These are phyloP conservation scores for Fusarium irregulare DNA, from an alignment of 2,329 filamentous ascomycete species.

Conservation along the genomic window DNA sequence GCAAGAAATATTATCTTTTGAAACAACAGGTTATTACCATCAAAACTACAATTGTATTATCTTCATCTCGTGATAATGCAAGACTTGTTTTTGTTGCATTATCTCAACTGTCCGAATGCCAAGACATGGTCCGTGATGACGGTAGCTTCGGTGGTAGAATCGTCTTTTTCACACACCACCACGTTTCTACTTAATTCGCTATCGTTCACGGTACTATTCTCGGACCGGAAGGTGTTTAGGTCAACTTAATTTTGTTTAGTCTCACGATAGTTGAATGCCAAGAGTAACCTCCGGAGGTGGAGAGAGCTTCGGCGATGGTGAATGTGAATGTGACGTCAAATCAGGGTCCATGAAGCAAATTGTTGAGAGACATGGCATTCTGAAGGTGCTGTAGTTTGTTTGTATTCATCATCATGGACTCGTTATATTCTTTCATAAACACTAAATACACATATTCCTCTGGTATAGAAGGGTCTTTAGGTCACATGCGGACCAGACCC, in stretches of 20 bases:
- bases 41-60: no score
- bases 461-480: conserved; percentile 15
- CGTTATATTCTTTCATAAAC: conserved; percentile 37
- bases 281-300: conserved; percentile 9
- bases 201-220: neutral
- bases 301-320: neutral
- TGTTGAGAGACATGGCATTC: no score
- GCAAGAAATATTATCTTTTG: neutral
- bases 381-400: neutral
- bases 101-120: neutral
- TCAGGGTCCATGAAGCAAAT: neutral
- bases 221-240: conserved; percentile 15
- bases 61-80: neutral
- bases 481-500: conserved; percentile 4
- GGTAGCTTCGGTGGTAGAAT: neutral
- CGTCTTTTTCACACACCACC: conserved; percentile 18
- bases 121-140: neutral
- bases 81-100: neutral
- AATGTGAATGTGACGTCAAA: conserved; percentile 44
- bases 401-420: conserved; percentile 41
- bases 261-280: conserved; percentile 16
- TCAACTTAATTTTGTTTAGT: conserved; percentile 13
- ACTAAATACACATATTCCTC: conserved; percentile 33
- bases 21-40: conserved; percentile 17
- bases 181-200: conserved; percentile 22